These are phyloP conservation scores for Teratosphaeria epicoccoides DNA, from an alignment of 2,329 filamentous ascomycete genomes.

Conservation along the genomic window DNA sequence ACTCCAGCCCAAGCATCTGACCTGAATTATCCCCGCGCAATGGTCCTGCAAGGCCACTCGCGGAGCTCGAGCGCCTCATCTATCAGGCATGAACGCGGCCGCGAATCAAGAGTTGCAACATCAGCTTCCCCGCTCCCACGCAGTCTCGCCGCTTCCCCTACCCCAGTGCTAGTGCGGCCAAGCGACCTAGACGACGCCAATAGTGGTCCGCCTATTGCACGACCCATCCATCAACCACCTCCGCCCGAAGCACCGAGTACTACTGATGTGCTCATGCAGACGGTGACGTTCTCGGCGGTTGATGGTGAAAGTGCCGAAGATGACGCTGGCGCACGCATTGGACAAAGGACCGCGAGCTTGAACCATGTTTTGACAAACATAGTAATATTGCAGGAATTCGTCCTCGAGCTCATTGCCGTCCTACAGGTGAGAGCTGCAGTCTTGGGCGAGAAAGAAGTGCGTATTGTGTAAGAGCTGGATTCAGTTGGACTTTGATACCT, in stretches of 20 bases:
- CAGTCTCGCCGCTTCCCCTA: conserved; percentile 6
- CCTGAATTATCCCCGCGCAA: conserved; percentile 7
- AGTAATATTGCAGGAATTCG: conserved; percentile 41
- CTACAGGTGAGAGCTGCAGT: conserved; percentile 39
- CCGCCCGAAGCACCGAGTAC: conserved; percentile 26
- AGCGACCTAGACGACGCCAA: background rate
- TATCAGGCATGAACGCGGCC: conserved; percentile 1
- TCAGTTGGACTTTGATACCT: no score
- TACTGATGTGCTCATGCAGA: conserved; percentile 25
- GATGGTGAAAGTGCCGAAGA: background rate
- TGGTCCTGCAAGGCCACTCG: conserved; percentile 8
- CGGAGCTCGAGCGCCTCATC: conserved; percentile 15
- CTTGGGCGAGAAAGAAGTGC: conserved; percentile 33
- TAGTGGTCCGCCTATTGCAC: background rate
- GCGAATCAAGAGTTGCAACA: conserved; percentile 7
- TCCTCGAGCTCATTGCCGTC: conserved; percentile 38
- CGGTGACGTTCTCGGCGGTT: conserved; percentile 13
- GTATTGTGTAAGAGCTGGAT: conserved; percentile 3
- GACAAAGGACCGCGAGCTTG: conserved; percentile 30
- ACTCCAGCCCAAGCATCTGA: conserved; percentile 6
- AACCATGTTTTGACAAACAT: conserved; percentile 42
- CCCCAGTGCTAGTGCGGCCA: conserved; percentile 1
- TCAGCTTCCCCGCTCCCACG: conserved; percentile 9
- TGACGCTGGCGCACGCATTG: conserved; percentile 9
- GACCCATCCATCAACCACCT: conserved; percentile 22